A percentile compares a stretch with the other conserved stretches of the same genome.
Conservation (phyloP, 306 rosid species). For the Dryas drummondii region DNA sequence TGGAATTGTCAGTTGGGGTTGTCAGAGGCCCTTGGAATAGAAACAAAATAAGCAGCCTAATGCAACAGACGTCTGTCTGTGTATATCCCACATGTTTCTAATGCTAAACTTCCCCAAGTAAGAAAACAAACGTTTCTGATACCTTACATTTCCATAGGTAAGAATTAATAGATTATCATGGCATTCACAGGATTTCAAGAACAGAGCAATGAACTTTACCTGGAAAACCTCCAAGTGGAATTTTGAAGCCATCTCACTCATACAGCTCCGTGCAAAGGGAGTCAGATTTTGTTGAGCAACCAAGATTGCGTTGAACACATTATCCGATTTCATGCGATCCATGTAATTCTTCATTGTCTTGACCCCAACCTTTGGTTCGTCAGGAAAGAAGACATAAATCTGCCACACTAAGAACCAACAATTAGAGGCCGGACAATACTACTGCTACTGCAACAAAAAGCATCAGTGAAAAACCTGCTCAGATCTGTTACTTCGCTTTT, state of each 20-base stretch:
- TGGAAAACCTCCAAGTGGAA: conserved; percentile 75
- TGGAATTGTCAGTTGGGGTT: not conserved
- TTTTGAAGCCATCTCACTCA: conserved; percentile 47
- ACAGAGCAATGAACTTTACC: conserved; percentile 40
- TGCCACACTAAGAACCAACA: conserved; percentile 28
- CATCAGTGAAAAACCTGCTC: not conserved
- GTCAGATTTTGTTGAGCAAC: conserved; percentile 63
- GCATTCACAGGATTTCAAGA: not conserved
- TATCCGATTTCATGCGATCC: conserved; percentile 66
- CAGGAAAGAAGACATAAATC: conserved; percentile 80
- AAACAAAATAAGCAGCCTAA: not conserved
- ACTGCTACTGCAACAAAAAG: not conserved
- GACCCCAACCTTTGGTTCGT: conserved; percentile 58
- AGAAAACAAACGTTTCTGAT: not conserved
- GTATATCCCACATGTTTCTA: not conserved
- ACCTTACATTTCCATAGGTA: not conserved
- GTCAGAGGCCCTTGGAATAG: not conserved
- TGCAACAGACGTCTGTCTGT: not conserved
- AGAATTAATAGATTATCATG: not conserved
- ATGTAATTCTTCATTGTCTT: conserved; percentile 51
- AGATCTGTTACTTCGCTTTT: not conserved
- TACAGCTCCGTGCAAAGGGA: conserved; percentile 40
- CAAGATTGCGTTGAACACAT: conserved; percentile 60
- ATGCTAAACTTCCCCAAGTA: not conserved
- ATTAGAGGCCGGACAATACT: not conserved